Evolutionary conservation across 2,329 filamentous ascomycete species (phyloP).

Genomic region (Ascosphaera apis): DNA sequence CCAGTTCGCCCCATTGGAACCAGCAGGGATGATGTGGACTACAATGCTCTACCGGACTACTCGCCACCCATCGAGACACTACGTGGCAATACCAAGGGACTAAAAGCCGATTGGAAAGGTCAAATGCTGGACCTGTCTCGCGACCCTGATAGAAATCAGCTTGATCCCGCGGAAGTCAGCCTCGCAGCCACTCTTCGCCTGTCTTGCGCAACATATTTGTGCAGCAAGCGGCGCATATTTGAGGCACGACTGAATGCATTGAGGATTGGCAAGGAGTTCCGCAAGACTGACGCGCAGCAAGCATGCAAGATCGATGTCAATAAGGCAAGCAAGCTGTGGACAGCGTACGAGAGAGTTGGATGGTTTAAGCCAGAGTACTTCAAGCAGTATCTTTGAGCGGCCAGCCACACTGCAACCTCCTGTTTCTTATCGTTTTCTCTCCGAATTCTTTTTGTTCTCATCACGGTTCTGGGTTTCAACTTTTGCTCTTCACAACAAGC

Average conservation of each 20-base stretch:
- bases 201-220: conserved; percentile 70
- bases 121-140: conserved; percentile 50
- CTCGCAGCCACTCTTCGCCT: conserved; percentile 61
- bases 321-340: conserved; percentile 85
- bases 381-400: conserved; percentile 18
- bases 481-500: neutral
- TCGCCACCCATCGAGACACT: conserved; percentile 47
- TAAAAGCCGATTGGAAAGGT: conserved; percentile 78
- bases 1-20: conserved; percentile 25
- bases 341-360: conserved; percentile 64
- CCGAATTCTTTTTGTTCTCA: neutral
- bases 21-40: conserved; percentile 66
- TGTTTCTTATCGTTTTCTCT: neutral
- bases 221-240: conserved; percentile 84
- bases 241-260: conserved; percentile 45
- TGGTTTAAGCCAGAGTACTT: conserved; percentile 45
- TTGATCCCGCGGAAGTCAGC: conserved; percentile 56
- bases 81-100: conserved; percentile 39
- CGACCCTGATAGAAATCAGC: conserved; percentile 44
- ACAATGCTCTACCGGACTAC: conserved; percentile 44
- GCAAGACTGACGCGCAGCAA: conserved; percentile 87
- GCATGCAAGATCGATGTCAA: conserved; percentile 98
- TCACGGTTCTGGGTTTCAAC: neutral
- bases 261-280: conserved; percentile 55
- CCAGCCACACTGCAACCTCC: neutral